Evolutionary conservation across 345 rosid genomes (phyloP).

Genomic region (Syzygium jambos): DNA sequence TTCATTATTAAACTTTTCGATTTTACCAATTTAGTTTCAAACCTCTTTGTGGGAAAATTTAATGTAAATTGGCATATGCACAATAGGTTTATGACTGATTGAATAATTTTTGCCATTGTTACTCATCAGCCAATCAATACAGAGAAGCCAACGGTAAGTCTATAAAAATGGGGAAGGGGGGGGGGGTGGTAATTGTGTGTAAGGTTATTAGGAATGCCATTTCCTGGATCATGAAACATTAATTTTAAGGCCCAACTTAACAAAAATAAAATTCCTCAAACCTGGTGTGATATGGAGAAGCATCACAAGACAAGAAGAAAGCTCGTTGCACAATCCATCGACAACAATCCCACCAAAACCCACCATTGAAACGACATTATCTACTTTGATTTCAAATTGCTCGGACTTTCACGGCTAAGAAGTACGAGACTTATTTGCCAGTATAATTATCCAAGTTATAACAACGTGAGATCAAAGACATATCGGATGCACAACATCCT

Average conservation of each 20-base stretch:
- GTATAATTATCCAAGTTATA: background rate
- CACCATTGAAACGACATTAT: background rate
- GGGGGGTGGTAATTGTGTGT: background rate
- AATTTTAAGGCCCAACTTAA: background rate
- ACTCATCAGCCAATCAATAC: too few species aligned
- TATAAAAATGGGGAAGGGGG: too few species aligned
- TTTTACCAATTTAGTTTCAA: too few species aligned
- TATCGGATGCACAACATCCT: background rate
- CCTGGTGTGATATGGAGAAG: background rate
- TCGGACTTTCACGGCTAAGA: background rate
- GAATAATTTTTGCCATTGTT: too few species aligned
- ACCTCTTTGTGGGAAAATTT: too few species aligned
- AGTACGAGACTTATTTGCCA: background rate
- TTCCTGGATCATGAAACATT: background rate
- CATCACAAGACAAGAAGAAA: background rate
- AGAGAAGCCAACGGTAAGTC: too few species aligned
- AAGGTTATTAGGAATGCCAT: background rate
- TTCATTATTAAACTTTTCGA: too few species aligned
- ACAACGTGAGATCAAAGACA: background rate
- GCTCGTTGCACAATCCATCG: background rate
- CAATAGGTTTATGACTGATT: too few species aligned
- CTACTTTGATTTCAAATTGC: background rate
- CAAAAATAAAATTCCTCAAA: background rate
- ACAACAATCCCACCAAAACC: too few species aligned
- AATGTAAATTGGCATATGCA: too few species aligned